Conservation (phyloP, 768 basidiomycete genomes). For the Boletellus emodensis region DNA sequence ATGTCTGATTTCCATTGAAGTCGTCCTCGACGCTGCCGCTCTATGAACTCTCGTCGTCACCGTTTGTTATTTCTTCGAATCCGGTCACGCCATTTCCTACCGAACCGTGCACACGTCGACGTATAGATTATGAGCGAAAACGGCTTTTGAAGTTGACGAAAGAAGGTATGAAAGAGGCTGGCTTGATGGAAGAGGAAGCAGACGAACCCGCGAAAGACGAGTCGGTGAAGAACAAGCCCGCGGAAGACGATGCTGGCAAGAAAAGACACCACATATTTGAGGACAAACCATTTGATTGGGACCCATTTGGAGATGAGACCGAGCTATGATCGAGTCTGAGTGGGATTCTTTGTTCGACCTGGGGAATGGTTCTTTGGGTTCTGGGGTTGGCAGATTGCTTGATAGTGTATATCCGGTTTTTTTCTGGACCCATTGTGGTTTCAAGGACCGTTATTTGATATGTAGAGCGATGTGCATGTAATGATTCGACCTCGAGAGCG, state of each 20-base stretch:
- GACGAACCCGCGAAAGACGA: slow-evolving; percentile 16
- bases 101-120: slow-evolving; percentile 24
- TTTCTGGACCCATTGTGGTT: not conserved
- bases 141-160: slow-evolving; percentile 28
- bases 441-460: not conserved
- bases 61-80: slow-evolving; percentile 24
- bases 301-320: slow-evolving; percentile 27
- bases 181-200: slow-evolving; percentile 22
- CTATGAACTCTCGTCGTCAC: slow-evolving; percentile 24
- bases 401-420: slow-evolving; percentile 3
- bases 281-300: slow-evolving; percentile 31
- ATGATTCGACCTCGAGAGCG: not conserved
- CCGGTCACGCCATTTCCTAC: slow-evolving; percentile 30
- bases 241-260: not conserved
- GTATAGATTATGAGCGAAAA: slow-evolving; percentile 30
- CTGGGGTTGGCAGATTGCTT: slow-evolving; percentile 4
- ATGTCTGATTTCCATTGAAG: slow-evolving; percentile 4
- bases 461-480: not conserved
- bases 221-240: slow-evolving; percentile 16
- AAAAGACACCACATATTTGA: slow-evolving; percentile 22
- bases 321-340: slow-evolving; percentile 13
- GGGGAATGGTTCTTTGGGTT: not conserved
- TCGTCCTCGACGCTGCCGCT: slow-evolving; percentile 28
- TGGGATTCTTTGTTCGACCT: not conserved
- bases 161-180: slow-evolving; percentile 27